A percentile compares a stretch with the other conserved stretches of the same genome.
Evolutionary conservation across 345 rosid genomes (phyloP).

Genomic region (Gossypioides kirkii): DNA sequence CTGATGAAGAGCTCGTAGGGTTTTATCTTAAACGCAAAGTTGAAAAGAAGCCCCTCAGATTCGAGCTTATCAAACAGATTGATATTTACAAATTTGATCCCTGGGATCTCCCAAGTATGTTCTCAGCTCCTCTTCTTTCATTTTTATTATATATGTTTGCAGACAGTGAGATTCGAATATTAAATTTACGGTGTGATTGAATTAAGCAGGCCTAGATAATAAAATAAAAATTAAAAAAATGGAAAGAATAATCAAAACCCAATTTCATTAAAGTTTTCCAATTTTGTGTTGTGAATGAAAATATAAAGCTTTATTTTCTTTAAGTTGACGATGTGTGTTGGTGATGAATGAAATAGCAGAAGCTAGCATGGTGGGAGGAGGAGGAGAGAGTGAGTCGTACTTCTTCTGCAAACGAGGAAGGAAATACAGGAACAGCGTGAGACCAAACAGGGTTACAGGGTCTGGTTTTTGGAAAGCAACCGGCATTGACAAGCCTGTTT

Average conservation of each 20-base stretch:
- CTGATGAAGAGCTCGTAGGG: constrained; percentile 85
- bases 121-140: not conserved
- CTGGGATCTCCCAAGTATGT: constrained; percentile 96
- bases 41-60: constrained; percentile 46
- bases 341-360: constrained; percentile 22
- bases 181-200: too few species aligned
- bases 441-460: constrained; percentile 90
- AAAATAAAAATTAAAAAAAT: not conserved
- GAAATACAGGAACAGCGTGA: constrained; percentile 82
- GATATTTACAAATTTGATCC: constrained; percentile 93
- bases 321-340: not conserved
- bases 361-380: constrained; percentile 24
- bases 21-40: constrained; percentile 71
- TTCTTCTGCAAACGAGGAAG: constrained; percentile 92
- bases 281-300: too few species aligned
- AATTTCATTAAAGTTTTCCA: not conserved
- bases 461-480: constrained; percentile 99
- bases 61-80: constrained; percentile 64
- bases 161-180: too few species aligned
- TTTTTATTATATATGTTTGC: not conserved
- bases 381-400: constrained; percentile 55
- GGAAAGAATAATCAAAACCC: not conserved
- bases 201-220: too few species aligned
- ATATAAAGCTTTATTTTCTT: too few species aligned
- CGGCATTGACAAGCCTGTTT: constrained; percentile 80